Base-by-base conservation (phyloP, 208 protist genomes). In the Leishmania major region DNA sequence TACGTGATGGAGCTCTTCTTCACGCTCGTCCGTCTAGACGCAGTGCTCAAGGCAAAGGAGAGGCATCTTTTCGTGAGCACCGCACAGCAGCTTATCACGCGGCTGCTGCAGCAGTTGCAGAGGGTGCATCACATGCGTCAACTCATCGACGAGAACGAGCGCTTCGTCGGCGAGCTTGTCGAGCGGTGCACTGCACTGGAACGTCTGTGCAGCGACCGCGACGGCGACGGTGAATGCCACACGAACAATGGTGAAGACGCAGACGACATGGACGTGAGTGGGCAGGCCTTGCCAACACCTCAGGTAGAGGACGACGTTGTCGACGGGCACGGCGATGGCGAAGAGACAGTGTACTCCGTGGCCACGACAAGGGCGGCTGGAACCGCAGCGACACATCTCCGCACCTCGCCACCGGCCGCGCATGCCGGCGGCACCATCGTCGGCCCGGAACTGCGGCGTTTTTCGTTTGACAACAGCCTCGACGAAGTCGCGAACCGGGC, bases 1-100 rank as follows among this genome's bases (percentile, higher is more conserved):
- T 97, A 97, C 85, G 84, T 88, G 15, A 79, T 97, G 28, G 93
- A 97, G 62, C 86, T 97, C 75, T 55, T 94, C 69, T 89, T 96
- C 53, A 90, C 90, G 4, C 87, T 97, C 53, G 83, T 88, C 31
- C 89, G 91, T 62, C 78, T 97, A 57, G 94, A 97, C 74, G 89
- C 91, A 28, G 76, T 90, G 22, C 84, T 97, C 59, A 87, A 85
- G 35, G 79, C 85, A 49, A 90, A 94, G 70, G 94, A 97, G 85
- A 84, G 93, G 11, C 82, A 90, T 25, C 60, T 90, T 43, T 93
- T 96, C 81, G 91, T 97, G n/a, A 88, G 87, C 70, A 88, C 91
- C 40, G 90, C 91, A 60, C 90, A 96, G 80, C 75, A 85, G 72
- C 87, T 96, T 67, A 83, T 93, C 40, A 79, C 80, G 37, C 78